phyloP scores from a whole-genome alignment of 1,284 basidiomycete genomes.

The Paramarasmius palmivorus region DNA sequence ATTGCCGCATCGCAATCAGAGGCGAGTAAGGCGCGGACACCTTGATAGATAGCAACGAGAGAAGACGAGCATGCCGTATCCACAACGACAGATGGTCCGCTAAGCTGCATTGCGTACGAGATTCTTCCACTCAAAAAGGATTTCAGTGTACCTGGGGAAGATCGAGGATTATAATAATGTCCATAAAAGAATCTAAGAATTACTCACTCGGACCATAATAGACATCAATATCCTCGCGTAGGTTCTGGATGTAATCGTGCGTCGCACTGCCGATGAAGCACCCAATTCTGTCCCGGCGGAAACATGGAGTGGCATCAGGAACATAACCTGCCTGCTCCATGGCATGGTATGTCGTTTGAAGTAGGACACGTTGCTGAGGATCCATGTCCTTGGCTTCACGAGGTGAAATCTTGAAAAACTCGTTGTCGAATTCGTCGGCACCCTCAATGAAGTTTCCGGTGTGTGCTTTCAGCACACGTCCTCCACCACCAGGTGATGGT shows the following conservation, averaged over 20 bases:
- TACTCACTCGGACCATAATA: slow-evolving; percentile 69
- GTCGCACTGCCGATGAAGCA: slow-evolving; percentile 72
- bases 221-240: slow-evolving; percentile 61
- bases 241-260: slow-evolving; percentile 67
- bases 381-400: slow-evolving; percentile 74
- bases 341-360: slow-evolving; percentile 66
- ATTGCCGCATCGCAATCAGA: slow-evolving; percentile 69
- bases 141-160: slow-evolving; percentile 54
- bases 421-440: slow-evolving; percentile 62
- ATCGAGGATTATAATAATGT: slow-evolving; percentile 2
- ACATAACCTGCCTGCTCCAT: slow-evolving; percentile 72
- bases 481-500: slow-evolving; percentile 19
- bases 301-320: slow-evolving; percentile 52
- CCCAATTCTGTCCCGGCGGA: slow-evolving; percentile 54
- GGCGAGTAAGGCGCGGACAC: slow-evolving; percentile 59
- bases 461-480: slow-evolving; percentile 48
- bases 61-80: slow-evolving; percentile 78
- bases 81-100: slow-evolving; percentile 68
- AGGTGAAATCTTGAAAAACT: slow-evolving; percentile 71
- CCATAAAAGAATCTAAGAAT: slow-evolving; percentile 3
- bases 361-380: slow-evolving; percentile 68
- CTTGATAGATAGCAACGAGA: slow-evolving; percentile 65
- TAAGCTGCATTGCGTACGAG: slow-evolving; percentile 64
- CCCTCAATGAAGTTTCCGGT: slow-evolving; percentile 66
- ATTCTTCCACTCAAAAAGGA: slow-evolving; percentile 72